Evolutionary conservation across 2,329 filamentous ascomycete species (phyloP).

Genomic region (Fusarium sp.): DNA sequence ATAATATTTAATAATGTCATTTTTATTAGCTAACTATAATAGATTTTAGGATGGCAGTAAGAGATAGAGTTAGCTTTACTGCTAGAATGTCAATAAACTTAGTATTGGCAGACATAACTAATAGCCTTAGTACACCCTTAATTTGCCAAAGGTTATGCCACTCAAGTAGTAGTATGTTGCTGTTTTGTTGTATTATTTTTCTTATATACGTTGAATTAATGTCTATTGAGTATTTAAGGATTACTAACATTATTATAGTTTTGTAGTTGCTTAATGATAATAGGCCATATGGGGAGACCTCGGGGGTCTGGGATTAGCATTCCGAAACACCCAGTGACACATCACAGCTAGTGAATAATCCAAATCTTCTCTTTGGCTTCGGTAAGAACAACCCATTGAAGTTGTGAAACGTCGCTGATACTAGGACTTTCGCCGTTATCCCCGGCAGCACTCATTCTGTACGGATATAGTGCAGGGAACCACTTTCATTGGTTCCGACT

Average conservation of each 20-base stretch:
- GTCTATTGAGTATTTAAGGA: neutral
- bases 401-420: neutral
- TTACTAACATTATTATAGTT: neutral
- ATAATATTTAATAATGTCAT: neutral
- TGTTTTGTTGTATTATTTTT: neutral
- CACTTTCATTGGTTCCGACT: constrained; percentile 3
- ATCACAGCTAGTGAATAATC: constrained; percentile 2
- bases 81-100: neutral
- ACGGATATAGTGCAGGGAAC: neutral
- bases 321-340: neutral
- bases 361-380: constrained; percentile 1
- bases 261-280: neutral
- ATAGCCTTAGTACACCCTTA: neutral
- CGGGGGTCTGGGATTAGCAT: neutral
- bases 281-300: neutral
- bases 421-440: no score
- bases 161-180: neutral
- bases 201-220: neutral
- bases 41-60: neutral
- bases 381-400: neutral
- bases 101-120: neutral
- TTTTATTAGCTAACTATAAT: neutral
- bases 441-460: neutral
- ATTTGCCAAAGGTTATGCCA: neutral
- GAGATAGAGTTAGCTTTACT: neutral